Conservation (phyloP, 129 eudicot species). For the Tagetes patula region DNA sequence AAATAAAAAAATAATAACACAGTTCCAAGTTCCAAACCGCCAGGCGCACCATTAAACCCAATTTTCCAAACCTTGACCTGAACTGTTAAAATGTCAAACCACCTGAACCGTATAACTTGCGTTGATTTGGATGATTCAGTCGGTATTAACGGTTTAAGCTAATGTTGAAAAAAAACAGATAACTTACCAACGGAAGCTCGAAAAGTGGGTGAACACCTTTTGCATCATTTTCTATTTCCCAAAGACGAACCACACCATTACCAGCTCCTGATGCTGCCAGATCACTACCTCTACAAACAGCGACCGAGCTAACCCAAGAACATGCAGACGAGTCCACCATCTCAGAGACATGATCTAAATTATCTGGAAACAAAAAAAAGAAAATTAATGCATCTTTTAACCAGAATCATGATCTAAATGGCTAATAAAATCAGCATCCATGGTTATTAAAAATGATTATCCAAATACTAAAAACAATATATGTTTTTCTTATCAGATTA, state of each 20-base stretch:
- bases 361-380: conserved; percentile 33
- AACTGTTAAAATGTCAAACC: too few relatives aligned
- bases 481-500: too few relatives aligned
- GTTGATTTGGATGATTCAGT: too few relatives aligned
- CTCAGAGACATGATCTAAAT: conserved; percentile 20
- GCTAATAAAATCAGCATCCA: neutral
- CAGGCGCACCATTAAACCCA: too few relatives aligned
- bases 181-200: conserved; percentile 81
- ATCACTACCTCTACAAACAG: conserved; percentile 82
- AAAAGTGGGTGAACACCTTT: conserved; percentile 75
- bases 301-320: conserved; percentile 86
- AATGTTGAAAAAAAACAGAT: neutral
- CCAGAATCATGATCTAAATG: neutral
- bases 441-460: neutral
- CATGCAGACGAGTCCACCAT: conserved; percentile 39
- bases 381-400: neutral
- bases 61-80: too few relatives aligned
- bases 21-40: too few relatives aligned
- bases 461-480: neutral
- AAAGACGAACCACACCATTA: conserved; percentile 72
- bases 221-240: conserved; percentile 71
- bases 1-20: too few relatives aligned
- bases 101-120: too few relatives aligned
- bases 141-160: neutral
- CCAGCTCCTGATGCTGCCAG: conserved; percentile 99